Percentiles rank a stretch among this genome's conserved stretches.
Evolutionary conservation across 1,284 basidiomycete genomes (phyloP).

Genomic region (Ustilago sp.): DNA sequence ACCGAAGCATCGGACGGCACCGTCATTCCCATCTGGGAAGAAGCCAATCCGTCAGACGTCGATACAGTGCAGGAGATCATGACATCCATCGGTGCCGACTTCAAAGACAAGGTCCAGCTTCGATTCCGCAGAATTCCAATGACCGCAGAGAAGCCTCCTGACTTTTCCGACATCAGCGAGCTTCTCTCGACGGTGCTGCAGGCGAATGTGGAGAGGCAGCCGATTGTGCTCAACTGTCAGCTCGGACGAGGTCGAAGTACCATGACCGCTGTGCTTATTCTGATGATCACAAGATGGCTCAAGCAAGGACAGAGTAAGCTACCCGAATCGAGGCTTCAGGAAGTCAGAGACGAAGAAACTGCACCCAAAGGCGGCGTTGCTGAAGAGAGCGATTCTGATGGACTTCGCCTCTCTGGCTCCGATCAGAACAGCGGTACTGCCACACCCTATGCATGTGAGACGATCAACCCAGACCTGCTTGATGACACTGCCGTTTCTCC

Average conservation of each 20-base stretch:
- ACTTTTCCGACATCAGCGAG: conserved; percentile 69
- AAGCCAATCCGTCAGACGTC: conserved; percentile 81
- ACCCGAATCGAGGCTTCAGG: conserved; percentile 66
- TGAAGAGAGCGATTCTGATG: conserved; percentile 9
- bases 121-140: conserved; percentile 89
- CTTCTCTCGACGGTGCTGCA: conserved; percentile 85
- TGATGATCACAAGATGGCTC: conserved; percentile 89
- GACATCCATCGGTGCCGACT: conserved; percentile 69
- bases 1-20: conserved; percentile 88
- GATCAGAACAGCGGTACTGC: conserved; percentile 26
- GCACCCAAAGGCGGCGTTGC: background rate
- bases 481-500: conserved; percentile 15
- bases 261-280: conserved; percentile 84
- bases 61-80: conserved; percentile 91
- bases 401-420: conserved; percentile 22
- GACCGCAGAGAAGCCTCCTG: conserved; percentile 76
- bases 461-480: conserved; percentile 35
- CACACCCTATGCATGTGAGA: conserved; percentile 31
- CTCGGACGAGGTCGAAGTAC: conserved; percentile 94
- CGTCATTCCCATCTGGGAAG: conserved; percentile 95
- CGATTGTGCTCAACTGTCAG: conserved; percentile 96
- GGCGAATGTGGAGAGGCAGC: conserved; percentile 77
- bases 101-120: conserved; percentile 74
- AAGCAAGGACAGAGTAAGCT: conserved; percentile 33
- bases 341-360: conserved; percentile 24